phyloP scores from a whole-genome alignment of 306 rosid genomes.

The Alnus rubra region DNA sequence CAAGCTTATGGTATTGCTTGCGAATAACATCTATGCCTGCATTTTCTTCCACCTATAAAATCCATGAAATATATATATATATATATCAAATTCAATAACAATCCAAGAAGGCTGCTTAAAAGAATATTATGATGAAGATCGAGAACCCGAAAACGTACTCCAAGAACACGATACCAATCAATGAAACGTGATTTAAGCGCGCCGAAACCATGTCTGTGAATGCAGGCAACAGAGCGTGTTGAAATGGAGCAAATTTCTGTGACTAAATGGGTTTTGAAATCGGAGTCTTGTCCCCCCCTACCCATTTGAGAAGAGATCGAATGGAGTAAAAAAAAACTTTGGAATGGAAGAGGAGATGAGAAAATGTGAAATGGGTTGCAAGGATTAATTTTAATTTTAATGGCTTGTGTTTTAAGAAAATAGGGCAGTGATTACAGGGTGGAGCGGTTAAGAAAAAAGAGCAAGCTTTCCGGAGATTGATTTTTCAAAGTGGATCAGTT shows the following conservation, averaged over 20 bases:
- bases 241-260: constrained; percentile 74
- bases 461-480: constrained; percentile 56
- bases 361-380: constrained; percentile 37
- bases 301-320: constrained; percentile 28
- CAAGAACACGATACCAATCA: constrained; percentile 90
- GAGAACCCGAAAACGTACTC: constrained; percentile 50
- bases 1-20: constrained; percentile 77
- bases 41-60: constrained; percentile 72
- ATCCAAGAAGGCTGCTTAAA: background rate
- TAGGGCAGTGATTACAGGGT: constrained; percentile 31
- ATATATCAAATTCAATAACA: background rate
- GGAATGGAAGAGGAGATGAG: constrained; percentile 27
- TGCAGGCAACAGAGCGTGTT: constrained; percentile 45
- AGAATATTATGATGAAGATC: background rate
- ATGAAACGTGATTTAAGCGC: constrained; percentile 41
- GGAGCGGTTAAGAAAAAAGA: constrained; percentile 71
- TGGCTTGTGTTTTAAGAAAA: constrained; percentile 13
- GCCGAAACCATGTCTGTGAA: constrained; percentile 51
- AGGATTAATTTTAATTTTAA: constrained; percentile 20
- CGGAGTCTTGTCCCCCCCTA: constrained; percentile 57
- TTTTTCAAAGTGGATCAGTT: constrained; percentile 62
- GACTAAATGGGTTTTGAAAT: constrained; percentile 64
- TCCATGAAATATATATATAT: background rate
- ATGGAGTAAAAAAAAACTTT: background rate
- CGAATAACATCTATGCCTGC: constrained; percentile 59